Percentiles rank a stretch among this genome's conserved stretches.
phyloP scores from a whole-genome alignment of 2,329 filamentous ascomycete genomes.

The Xylaria sp. region DNA sequence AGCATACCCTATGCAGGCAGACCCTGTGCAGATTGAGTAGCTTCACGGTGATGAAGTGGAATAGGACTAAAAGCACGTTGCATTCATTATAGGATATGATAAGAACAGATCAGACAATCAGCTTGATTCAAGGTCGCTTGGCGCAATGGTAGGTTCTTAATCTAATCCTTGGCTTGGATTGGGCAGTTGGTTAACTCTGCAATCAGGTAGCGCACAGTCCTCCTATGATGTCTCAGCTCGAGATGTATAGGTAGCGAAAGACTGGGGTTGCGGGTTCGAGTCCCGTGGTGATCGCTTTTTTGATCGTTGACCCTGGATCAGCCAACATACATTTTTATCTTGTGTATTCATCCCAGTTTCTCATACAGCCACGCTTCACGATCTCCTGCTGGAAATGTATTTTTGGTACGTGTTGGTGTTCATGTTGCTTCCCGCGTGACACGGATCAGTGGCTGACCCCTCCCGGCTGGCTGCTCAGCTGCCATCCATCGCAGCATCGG shows the following conservation, averaged over 20 bases:
- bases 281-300: slow-evolving; percentile 35
- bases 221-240: slow-evolving; percentile 31
- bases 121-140: slow-evolving; percentile 18
- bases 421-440: slow-evolving; percentile 13
- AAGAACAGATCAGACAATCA: too few relatives aligned
- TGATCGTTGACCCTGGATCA: slow-evolving; percentile 17
- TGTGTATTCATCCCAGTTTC: background rate
- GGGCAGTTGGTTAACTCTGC: slow-evolving; percentile 21
- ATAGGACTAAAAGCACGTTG: too few relatives aligned
- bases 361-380: background rate
- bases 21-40: too few relatives aligned
- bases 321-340: background rate
- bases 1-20: too few relatives aligned
- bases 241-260: slow-evolving; percentile 24
- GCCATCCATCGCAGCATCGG: too few relatives aligned
- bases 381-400: background rate
- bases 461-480: too few relatives aligned
- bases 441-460: background rate
- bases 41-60: too few relatives aligned
- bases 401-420: slow-evolving; percentile 15
- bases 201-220: slow-evolving; percentile 35
- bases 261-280: slow-evolving; percentile 42
- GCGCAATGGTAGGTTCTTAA: slow-evolving; percentile 17
- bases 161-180: slow-evolving; percentile 1
- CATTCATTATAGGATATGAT: too few relatives aligned